Conservation (phyloP, 2,329 filamentous ascomycete genomes). For the Colletotrichum tofieldiae region DNA sequence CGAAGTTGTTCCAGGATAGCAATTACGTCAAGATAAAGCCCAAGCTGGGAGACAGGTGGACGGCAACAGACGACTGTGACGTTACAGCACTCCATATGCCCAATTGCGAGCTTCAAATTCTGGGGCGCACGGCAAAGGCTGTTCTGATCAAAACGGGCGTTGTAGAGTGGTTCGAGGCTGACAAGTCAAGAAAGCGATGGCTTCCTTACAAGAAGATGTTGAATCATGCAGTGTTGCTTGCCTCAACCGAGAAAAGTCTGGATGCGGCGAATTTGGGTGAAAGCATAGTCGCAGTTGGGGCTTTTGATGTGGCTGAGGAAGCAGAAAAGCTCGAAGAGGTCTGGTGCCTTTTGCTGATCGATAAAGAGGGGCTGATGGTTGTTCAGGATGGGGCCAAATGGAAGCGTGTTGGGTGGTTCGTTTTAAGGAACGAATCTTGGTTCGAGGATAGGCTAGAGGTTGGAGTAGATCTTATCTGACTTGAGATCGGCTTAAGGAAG, state of each 20-base stretch:
- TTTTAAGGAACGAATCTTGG: slow-evolving; percentile 7
- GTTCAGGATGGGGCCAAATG: slow-evolving; percentile 1
- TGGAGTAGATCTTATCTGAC: slow-evolving; percentile 8
- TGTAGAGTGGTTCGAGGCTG: not conserved
- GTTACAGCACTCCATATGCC: slow-evolving; percentile 20
- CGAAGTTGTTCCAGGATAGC: not conserved
- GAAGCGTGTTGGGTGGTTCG: slow-evolving; percentile 25
- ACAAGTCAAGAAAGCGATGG: slow-evolving; percentile 4
- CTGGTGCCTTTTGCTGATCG: slow-evolving; percentile 9
- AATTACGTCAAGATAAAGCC: slow-evolving; percentile 15
- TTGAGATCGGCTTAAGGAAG: not conserved
- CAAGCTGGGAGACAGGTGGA: not conserved
- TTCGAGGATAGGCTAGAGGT: not conserved
- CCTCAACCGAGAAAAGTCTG: not conserved
- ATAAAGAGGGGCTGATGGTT: slow-evolving; percentile 24
- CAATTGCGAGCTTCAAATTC: slow-evolving; percentile 6
- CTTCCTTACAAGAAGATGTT: slow-evolving; percentile 1
- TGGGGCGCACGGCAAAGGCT: not conserved
- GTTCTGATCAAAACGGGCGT: not conserved
- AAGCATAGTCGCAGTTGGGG: slow-evolving; percentile 1
- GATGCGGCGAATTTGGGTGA: not conserved
- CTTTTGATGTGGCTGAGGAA: slow-evolving; percentile 30
- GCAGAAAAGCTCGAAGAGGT: not conserved
- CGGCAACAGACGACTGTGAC: slow-evolving; percentile 6
- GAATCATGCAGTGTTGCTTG: not conserved